Evolutionary conservation across 345 rosid species (phyloP), one percentile per base, ranked within the genome.

Genomic region (Brassica incana): DNA sequence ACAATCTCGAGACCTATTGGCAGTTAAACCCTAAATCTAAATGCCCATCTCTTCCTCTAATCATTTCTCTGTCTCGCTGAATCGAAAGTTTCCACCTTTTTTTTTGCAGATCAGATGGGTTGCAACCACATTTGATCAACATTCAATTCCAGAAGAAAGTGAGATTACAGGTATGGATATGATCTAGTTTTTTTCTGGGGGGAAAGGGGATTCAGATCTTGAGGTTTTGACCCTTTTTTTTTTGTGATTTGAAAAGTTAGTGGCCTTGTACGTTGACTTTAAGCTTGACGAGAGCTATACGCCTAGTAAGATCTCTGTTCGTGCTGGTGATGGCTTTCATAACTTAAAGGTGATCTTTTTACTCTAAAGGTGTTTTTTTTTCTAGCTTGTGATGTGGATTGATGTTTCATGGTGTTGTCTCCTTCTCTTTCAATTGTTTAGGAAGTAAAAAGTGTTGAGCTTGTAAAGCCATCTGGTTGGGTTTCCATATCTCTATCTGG

Each of bases 271-370:
- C 71, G 88, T 90, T 86, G 98, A 93, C 86, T 93, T 88, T 78
- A 96, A 96, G 91, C 91, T 90, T 69, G 99, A 93, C 35, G 97
- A 96, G 88, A 96, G 98, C 83, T 93, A 92, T 65, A 92, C 97
- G 0, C 97, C 98, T 0, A 87, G 94, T 85, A 93, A 92, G 84
- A 88, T 96, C 56, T 89, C 95, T 38, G 84, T 96, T 81, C 85
- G 97, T 9, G 92, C 97, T 5, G 97, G 97, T 59, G 97, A 96
- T 85, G 97, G 99, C 4, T 96, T 96, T 77, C 97, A 93, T 73
- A 92, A 90, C 83, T 82, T 95, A 72, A 95, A 92, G 99, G 97
- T 95, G 79, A 63, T 60, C 16, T 25, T 1, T 48, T 69, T 8
- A n/a, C 9, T 38, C 2, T 29, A 8, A 27, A 54, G 14, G n/a